A percentile compares a stretch with the other conserved stretches of the same genome.
Conservation (phyloP, 305 asterid species). For the Fraxinus nigra region DNA sequence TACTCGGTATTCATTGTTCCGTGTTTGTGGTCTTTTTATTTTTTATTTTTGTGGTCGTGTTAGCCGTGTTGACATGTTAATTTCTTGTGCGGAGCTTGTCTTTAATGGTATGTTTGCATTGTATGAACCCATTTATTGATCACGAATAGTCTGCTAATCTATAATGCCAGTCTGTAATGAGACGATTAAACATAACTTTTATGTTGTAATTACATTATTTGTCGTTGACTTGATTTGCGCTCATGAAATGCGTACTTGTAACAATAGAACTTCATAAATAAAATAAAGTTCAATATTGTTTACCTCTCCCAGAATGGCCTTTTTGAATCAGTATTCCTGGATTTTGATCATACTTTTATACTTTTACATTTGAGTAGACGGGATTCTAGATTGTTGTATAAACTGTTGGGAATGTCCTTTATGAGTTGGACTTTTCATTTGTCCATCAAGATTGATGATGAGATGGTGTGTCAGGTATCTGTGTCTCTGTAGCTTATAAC, state of each 20-base stretch:
- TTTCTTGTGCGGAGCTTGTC: constrained; percentile 30
- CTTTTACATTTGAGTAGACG: background rate
- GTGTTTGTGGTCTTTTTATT: constrained; percentile 23
- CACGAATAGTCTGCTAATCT: constrained; percentile 20
- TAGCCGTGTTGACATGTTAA: constrained; percentile 25
- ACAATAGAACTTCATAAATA: background rate
- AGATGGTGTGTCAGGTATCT: background rate
- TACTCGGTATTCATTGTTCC: constrained; percentile 23
- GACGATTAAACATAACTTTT: constrained; percentile 7
- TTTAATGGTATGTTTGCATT: background rate
- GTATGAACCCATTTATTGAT: background rate
- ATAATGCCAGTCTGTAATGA: background rate
- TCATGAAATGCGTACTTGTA: background rate
- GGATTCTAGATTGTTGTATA: background rate
- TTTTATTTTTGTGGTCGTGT: constrained; percentile 19
- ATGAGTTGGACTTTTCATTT: background rate
- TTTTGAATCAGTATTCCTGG: background rate
- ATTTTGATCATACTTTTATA: background rate
- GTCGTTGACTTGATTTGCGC: background rate
- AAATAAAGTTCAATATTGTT: background rate
- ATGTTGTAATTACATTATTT: constrained; percentile 14
- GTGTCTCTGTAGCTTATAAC: background rate
- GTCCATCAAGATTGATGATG: background rate
- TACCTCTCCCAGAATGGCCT: background rate
- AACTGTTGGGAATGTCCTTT: background rate